Conservation (phyloP, 352 stramenopile genomes). For the Hyaloperonospora arabidopsidis region DNA sequence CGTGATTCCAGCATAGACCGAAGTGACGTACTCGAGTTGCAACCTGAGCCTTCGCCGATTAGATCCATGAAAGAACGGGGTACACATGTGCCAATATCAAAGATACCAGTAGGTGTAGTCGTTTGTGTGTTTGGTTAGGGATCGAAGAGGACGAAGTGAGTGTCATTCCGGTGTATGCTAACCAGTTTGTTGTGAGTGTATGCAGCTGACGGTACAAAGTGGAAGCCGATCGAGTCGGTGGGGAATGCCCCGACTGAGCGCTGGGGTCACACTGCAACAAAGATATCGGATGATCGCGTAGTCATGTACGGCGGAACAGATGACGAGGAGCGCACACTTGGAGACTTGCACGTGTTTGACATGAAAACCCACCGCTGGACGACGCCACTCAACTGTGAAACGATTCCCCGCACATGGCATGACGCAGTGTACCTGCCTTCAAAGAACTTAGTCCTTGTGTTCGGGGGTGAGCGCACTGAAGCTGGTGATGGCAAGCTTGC, state of each 20-base stretch:
- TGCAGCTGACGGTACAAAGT: slow-evolving; percentile 20
- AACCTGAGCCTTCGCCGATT: slow-evolving; percentile 11
- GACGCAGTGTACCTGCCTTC: slow-evolving; percentile 81
- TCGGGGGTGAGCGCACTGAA: slow-evolving; percentile 83
- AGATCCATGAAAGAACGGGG: slow-evolving; percentile 22
- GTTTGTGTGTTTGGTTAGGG: neutral
- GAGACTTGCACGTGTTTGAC: slow-evolving; percentile 85
- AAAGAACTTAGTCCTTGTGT: slow-evolving; percentile 88
- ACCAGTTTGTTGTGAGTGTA: slow-evolving; percentile 3
- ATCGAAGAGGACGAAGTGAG: neutral
- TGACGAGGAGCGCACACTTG: slow-evolving; percentile 74
- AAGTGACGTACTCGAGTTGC: slow-evolving; percentile 22
- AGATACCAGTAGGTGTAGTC: slow-evolving; percentile 21
- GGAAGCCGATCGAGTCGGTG: slow-evolving; percentile 34
- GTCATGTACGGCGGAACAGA: slow-evolving; percentile 89
- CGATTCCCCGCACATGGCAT: slow-evolving; percentile 86
- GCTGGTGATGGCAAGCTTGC: slow-evolving; percentile 53
- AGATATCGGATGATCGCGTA: slow-evolving; percentile 79
- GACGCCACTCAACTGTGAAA: slow-evolving; percentile 85
- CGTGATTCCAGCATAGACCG: slow-evolving; percentile 41
- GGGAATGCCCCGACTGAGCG: slow-evolving; percentile 40
- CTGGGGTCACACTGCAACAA: slow-evolving; percentile 88
- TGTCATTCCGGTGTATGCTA: slow-evolving; percentile 1
- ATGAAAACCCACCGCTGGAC: slow-evolving; percentile 65
- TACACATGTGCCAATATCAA: slow-evolving; percentile 7